phyloP scores from a whole-genome alignment of 1,139 yeast species.

The Yamadazyma sp. region DNA sequence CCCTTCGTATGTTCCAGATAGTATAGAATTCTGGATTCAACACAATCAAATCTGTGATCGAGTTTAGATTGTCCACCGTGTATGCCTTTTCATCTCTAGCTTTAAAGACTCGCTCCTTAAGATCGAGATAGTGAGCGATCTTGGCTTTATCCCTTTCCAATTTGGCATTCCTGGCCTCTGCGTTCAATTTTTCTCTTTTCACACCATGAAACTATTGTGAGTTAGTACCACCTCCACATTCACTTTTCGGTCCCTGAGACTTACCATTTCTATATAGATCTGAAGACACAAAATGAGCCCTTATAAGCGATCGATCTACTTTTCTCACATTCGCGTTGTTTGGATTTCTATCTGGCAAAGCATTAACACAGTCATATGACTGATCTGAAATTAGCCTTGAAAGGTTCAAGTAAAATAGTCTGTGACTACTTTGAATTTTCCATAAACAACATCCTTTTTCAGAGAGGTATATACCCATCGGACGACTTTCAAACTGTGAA shows the following conservation, averaged over 20 bases:
- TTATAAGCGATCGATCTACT: too few species aligned
- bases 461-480: slow-evolving; percentile 86
- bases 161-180: slow-evolving; percentile 58
- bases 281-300: too few species aligned
- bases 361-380: slow-evolving; percentile 9
- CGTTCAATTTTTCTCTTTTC: slow-evolving; percentile 57
- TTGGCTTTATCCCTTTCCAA: slow-evolving; percentile 51
- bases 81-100: slow-evolving; percentile 32
- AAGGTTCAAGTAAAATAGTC: slow-evolving; percentile 76
- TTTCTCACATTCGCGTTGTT: slow-evolving; percentile 3
- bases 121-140: slow-evolving; percentile 53
- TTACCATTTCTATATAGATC: too few species aligned
- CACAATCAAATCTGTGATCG: slow-evolving; percentile 52
- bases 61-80: slow-evolving; percentile 44
- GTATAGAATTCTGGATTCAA: slow-evolving; percentile 88
- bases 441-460: slow-evolving; percentile 78
- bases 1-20: slow-evolving; percentile 87
- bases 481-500: slow-evolving; percentile 81
- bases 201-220: slow-evolving; percentile 63
- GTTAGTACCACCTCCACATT: not conserved
- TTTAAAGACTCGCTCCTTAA: slow-evolving; percentile 45
- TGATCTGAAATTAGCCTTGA: slow-evolving; percentile 52
- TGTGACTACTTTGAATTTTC: slow-evolving; percentile 85
- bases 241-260: too few species aligned
- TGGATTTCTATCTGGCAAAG: too few species aligned